A percentile compares a stretch with the other conserved stretches of the same genome.
These are phyloP conservation scores for Plectosphaerella cucumerina DNA, from an alignment of 2,329 filamentous ascomycete genomes.

Conservation along the genomic window DNA sequence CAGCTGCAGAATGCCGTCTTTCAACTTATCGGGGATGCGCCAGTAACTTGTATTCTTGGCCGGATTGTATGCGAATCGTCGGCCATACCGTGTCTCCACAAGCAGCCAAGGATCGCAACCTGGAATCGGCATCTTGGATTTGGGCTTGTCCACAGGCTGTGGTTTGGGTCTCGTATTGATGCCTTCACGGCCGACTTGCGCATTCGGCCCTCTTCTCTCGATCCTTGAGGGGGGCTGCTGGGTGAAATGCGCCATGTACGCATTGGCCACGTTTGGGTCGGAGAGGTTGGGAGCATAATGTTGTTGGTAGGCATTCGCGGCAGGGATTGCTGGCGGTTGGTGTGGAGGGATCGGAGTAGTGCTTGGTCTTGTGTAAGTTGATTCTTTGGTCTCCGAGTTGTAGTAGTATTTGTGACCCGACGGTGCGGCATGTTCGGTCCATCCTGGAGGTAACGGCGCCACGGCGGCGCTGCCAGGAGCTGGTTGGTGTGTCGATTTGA, in stretches of 20 bases:
- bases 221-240: conserved; percentile 31
- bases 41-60: conserved; percentile 87
- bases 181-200: conserved; percentile 48
- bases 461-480: conserved; percentile 33
- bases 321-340: conserved; percentile 20
- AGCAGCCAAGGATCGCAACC: conserved; percentile 83
- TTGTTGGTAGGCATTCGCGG: conserved; percentile 37
- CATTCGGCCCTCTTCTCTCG: conserved; percentile 34
- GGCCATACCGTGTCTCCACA: conserved; percentile 85
- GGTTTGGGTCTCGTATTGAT: conserved; percentile 45
- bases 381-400: conserved; percentile 75
- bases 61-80: conserved; percentile 87
- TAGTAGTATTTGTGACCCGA: conserved; percentile 88
- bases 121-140: conserved; percentile 73
- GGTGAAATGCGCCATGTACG: conserved; percentile 54
- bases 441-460: conserved; percentile 69
- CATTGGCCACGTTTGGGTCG: conserved; percentile 54
- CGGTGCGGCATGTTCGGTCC: conserved; percentile 91
- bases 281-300: conserved; percentile 39
- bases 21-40: conserved; percentile 86
- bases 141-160: conserved; percentile 76
- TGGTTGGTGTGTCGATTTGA: conserved; percentile 73
- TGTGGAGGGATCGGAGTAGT: conserved; percentile 22
- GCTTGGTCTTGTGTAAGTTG: conserved; percentile 77
- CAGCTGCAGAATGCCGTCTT: conserved; percentile 69